phyloP scores from a whole-genome alignment of 805 yeast species.

The Candida pseudoglaebosa region DNA sequence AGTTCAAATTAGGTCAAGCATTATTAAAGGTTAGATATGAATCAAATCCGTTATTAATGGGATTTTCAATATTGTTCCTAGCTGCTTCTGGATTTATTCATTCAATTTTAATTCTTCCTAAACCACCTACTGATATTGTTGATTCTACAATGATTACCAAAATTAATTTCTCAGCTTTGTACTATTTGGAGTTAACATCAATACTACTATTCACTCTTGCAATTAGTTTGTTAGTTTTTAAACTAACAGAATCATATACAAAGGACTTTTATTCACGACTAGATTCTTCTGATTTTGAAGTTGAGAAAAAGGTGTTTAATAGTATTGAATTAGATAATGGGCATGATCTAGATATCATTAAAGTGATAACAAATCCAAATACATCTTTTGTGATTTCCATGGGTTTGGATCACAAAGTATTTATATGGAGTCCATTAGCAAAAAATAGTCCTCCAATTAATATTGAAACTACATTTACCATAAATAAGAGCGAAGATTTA shows the following conservation, averaged over 20 bases:
- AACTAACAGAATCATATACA: conserved; percentile 14
- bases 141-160: conserved; percentile 6
- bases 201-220: conserved; percentile 51
- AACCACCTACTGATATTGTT: conserved; percentile 1
- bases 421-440: conserved; percentile 68
- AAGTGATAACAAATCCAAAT: conserved; percentile 52
- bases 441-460: conserved; percentile 17
- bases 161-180: conserved; percentile 25
- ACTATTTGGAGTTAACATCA: conserved; percentile 53
- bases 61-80: conserved; percentile 1
- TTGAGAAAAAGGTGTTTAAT: conserved; percentile 24
- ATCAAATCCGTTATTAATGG: conserved; percentile 13
- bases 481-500: conserved; percentile 35
- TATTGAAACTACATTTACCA: conserved; percentile 26
- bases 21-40: conserved; percentile 36
- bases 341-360: conserved; percentile 61
- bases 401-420: conserved; percentile 68
- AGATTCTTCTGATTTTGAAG: conserved; percentile 11
- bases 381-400: conserved; percentile 65
- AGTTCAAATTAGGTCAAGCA: conserved; percentile 30
- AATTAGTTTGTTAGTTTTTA: conserved; percentile 19
- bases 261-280: conserved; percentile 4
- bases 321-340: conserved; percentile 35
- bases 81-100: conserved; percentile 15
- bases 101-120: conserved; percentile 20